Evolutionary conservation across 148 eudicot species (phyloP), one percentile per base, ranked within the genome.

Genomic region (Nyssa sinensis): DNA sequence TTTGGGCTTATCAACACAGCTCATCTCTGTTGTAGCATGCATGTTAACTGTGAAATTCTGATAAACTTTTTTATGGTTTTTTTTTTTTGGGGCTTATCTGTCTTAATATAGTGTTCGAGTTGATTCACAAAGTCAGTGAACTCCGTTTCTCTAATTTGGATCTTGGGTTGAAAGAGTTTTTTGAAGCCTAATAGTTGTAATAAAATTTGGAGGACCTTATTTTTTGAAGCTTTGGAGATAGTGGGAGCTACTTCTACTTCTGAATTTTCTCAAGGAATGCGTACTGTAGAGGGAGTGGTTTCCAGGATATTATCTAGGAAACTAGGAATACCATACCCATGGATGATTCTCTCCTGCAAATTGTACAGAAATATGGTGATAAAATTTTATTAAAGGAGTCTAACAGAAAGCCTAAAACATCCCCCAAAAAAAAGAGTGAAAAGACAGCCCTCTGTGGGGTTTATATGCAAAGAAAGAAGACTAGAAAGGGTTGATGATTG

Each of bases 381-480:
- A 95, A 83, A 86, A 81, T 95, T 34, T 35, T 89, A 75, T 74
- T 95, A 62, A 86, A 81, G 67, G 97, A 92, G 58, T 82, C 91
- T 55, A 97, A 92, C 70, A 85, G 84, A 78, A 86, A 77, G 64
- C 97, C 96, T 63, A 92, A 81, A 88, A 73, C 69, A 31, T 90
- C 91, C 21, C n/a, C n/a, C n/a, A n/a, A 92, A 72, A 80, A 95
- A 81, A 88, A 93, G 88, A 82, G 84, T 79, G 41, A 95, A 84
- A 74, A 89, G 82, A 74, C 85, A 79, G 66, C 44, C 77, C 65
- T 73, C 86, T n/a, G 19, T 39, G 64, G 80, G 86, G 62, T 71
- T 67, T 65, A 78, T 53, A 51, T 32, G 65, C 67, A 87, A 80
- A 82, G 80, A 61, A 51, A 88, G 75, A 76, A 78, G 57, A 49